Evolutionary conservation across 352 stramenopile genomes (phyloP).

Genomic region (Phytophthora sansomeana): DNA sequence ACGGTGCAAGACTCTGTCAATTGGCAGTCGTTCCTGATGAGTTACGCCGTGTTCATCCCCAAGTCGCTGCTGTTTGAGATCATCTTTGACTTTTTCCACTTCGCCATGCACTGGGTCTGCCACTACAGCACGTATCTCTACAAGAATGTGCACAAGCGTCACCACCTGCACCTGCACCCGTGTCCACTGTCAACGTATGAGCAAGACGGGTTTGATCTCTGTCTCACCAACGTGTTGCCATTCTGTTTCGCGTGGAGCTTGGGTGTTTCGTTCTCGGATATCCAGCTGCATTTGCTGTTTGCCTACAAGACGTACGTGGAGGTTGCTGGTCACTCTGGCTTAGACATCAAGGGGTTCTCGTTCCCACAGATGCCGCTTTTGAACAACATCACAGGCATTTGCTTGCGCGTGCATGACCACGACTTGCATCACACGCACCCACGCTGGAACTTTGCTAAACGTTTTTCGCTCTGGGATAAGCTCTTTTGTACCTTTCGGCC

Average conservation of each 20-base stretch:
- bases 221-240: constrained; percentile 82
- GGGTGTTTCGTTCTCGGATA: constrained; percentile 50
- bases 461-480: constrained; percentile 90
- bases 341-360: constrained; percentile 87
- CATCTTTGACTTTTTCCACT: constrained; percentile 91
- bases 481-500: constrained; percentile 82
- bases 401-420: constrained; percentile 82
- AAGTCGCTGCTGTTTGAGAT: constrained; percentile 89
- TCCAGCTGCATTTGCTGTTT: constrained; percentile 83
- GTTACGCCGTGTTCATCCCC: constrained; percentile 75
- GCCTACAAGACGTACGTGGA: constrained; percentile 93
- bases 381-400: constrained; percentile 54
- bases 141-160: constrained; percentile 83
- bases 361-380: constrained; percentile 88
- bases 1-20: constrained; percentile 2
- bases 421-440: constrained; percentile 88
- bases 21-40: constrained; percentile 42
- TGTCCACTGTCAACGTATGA: constrained; percentile 87
- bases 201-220: constrained; percentile 77
- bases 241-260: constrained; percentile 61
- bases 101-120: constrained; percentile 74
- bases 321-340: constrained; percentile 80
- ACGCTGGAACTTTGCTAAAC: constrained; percentile 89
- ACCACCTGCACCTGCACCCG: constrained; percentile 82
- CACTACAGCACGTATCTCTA: constrained; percentile 78